These are phyloP conservation scores for Citrus australasica DNA, from an alignment of 345 rosid genomes.

Conservation along the genomic window DNA sequence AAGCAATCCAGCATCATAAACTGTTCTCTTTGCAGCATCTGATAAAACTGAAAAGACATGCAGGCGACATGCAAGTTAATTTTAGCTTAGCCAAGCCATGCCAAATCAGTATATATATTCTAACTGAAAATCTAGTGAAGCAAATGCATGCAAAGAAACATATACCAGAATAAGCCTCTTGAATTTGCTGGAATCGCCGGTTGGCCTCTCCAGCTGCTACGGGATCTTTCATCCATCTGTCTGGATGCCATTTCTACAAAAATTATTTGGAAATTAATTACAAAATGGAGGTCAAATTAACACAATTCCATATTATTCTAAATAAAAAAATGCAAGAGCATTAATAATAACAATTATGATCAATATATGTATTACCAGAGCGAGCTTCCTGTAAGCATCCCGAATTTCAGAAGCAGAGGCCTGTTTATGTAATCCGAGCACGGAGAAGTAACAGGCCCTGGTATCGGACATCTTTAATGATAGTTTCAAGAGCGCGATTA, in stretches of 20 bases:
- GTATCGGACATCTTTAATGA: conserved; percentile 14
- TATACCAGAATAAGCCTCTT: conserved; percentile 40
- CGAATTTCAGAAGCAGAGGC: conserved; percentile 35
- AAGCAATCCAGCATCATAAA: conserved; percentile 37
- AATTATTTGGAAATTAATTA: neutral
- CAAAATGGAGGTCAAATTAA: neutral
- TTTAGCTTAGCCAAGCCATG: neutral
- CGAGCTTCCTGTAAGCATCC: conserved; percentile 31
- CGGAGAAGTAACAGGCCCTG: conserved; percentile 25
- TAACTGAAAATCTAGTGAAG: too few relatives aligned
- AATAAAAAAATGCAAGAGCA: neutral
- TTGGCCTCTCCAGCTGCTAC: conserved; percentile 28
- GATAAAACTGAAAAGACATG: conserved; percentile 20
- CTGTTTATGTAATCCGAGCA: conserved; percentile 28
- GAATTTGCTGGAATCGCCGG: conserved; percentile 36
- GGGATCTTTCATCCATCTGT: conserved; percentile 31
- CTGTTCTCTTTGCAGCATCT: conserved; percentile 18
- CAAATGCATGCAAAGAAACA: too few relatives aligned
- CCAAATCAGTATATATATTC: neutral
- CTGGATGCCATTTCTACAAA: conserved; percentile 47
- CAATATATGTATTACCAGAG: conserved; percentile 17
- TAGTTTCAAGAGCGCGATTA: too few relatives aligned
- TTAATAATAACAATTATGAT: neutral
- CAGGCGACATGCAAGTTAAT: too few relatives aligned
- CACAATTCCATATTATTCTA: neutral